A percentile compares a stretch with the other conserved stretches of the same genome.
phyloP scores from a whole-genome alignment of 495 filamentous ascomycete species.

The Staphylotrichum tortipilum region DNA sequence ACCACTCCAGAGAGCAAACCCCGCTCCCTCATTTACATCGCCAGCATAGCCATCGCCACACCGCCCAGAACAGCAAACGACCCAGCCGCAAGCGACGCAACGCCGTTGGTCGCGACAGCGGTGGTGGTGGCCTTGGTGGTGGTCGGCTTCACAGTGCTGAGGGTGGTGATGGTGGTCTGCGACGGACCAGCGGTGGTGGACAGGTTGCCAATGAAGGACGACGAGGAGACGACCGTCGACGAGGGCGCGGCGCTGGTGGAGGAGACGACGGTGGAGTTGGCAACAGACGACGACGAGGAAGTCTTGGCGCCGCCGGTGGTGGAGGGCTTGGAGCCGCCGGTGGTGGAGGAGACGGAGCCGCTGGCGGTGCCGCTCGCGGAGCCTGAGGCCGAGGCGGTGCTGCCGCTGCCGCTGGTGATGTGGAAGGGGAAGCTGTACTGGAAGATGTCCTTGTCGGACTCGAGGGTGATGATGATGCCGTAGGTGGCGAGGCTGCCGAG shows the following conservation, averaged over 20 bases:
- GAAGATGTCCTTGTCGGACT: constrained; percentile 30
- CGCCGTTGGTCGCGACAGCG: constrained; percentile 22
- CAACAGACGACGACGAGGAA: too few relatives aligned
- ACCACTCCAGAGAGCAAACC: not conserved
- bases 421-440: constrained; percentile 45
- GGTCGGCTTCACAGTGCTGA: not conserved
- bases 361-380: constrained; percentile 9
- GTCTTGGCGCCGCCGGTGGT: not conserved
- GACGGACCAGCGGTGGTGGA: constrained; percentile 4
- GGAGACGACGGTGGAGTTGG: too few relatives aligned
- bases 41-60: constrained; percentile 33
- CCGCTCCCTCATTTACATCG: constrained; percentile 25
- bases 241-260: constrained; percentile 7
- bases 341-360: not conserved
- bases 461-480: constrained; percentile 35
- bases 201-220: constrained; percentile 5
- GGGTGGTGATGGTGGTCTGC: constrained; percentile 10
- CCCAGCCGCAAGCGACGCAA: constrained; percentile 24
- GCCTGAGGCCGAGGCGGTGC: not conserved
- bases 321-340: constrained; percentile 3
- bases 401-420: constrained; percentile 21
- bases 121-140: not conserved
- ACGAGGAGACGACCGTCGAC: constrained; percentile 8
- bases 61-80: constrained; percentile 32
- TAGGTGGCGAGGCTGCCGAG: constrained; percentile 34